A percentile compares a stretch with the other conserved stretches of the same genome.
phyloP scores from a whole-genome alignment of 179 eudicot genomes.

The Beta lomatogona region DNA sequence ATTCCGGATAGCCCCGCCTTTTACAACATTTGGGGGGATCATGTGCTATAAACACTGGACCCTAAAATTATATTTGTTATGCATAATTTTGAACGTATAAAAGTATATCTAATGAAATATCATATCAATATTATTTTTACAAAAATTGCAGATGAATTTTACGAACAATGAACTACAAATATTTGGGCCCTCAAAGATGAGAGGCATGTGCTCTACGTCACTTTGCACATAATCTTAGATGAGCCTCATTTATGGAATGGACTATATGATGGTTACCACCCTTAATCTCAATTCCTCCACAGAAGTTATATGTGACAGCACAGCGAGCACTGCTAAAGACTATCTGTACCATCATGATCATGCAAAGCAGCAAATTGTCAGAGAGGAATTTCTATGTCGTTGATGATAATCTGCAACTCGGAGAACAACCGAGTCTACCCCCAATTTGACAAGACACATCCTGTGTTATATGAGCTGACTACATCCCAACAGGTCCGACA shows the following conservation, averaged over 20 bases:
- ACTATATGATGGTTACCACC: neutral
- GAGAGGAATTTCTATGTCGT: neutral
- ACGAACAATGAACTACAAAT: neutral
- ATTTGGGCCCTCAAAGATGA: no score
- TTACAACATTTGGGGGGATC: no score
- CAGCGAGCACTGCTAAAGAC: neutral
- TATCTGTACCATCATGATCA: neutral
- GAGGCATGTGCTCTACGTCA: neutral
- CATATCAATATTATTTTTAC: no score
- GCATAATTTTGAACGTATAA: no score
- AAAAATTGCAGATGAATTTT: no score
- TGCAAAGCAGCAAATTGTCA: neutral
- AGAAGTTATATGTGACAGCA: neutral
- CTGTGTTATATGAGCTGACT: neutral
- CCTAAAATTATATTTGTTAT: no score
- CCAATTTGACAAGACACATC: neutral
- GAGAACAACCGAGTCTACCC: neutral
- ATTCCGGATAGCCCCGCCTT: no score
- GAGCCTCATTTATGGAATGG: no score
- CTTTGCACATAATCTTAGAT: neutral
- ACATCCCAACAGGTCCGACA: conserved; percentile 29
- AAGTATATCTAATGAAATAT: no score
- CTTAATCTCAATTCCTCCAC: neutral
- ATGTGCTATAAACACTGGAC: no score
- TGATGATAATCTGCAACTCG: neutral